Percentiles rank a stretch among this genome's conserved stretches.
phyloP scores from a whole-genome alignment of 1,284 basidiomycete species.

The Ustilago bromivora region DNA sequence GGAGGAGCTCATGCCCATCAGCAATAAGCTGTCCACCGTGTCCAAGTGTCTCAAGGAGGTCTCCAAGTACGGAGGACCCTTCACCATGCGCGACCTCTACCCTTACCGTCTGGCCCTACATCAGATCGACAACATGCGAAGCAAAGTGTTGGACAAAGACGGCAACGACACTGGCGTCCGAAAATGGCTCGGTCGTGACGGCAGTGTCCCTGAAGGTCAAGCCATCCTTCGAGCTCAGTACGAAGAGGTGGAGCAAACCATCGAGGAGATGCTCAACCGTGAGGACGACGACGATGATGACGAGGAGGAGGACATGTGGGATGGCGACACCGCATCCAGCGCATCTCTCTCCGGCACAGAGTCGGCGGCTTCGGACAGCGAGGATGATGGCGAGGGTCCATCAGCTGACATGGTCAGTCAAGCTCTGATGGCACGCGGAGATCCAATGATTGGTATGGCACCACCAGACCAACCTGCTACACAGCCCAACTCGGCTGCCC shows the following conservation, averaged over 20 bases:
- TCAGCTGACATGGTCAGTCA: constrained; percentile 48
- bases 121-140: constrained; percentile 92
- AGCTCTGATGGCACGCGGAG: constrained; percentile 41
- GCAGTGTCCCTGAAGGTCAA: constrained; percentile 91
- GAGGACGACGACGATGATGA: constrained; percentile 68
- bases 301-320: constrained; percentile 57
- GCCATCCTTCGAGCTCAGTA: constrained; percentile 95
- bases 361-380: constrained; percentile 42
- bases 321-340: constrained; percentile 42
- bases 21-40: constrained; percentile 74
- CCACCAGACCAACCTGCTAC: constrained; percentile 33
- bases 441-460: constrained; percentile 43
- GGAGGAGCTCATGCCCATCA: constrained; percentile 93
- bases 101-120: constrained; percentile 95
- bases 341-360: constrained; percentile 41
- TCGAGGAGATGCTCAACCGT: constrained; percentile 74
- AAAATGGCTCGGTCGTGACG: constrained; percentile 73
- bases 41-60: constrained; percentile 94
- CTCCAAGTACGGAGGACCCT: constrained; percentile 93
- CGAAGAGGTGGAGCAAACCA: constrained; percentile 93
- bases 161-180: constrained; percentile 66
- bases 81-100: constrained; percentile 94
- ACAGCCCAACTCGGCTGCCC: constrained; percentile 29
- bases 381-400: constrained; percentile 34
- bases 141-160: constrained; percentile 84